Evolutionary conservation across 2,329 filamentous ascomycete genomes (phyloP).

Genomic region (Ceratocystis eucalypticola): DNA sequence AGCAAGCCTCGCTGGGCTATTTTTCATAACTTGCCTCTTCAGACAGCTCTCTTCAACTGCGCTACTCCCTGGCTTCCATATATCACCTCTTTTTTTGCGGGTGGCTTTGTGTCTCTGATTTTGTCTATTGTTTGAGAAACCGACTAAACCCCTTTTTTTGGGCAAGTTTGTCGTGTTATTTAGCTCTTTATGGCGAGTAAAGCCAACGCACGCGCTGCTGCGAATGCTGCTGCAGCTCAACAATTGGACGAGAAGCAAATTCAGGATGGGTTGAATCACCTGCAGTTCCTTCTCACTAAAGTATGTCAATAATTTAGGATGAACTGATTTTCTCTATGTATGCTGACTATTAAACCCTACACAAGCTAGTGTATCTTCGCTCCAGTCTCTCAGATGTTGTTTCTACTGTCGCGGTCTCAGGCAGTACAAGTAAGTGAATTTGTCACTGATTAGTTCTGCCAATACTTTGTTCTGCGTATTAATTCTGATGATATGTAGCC

Average conservation of each 20-base stretch:
- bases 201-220: conserved; percentile 17
- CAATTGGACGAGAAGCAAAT: conserved; percentile 17
- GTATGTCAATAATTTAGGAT: conserved; percentile 12
- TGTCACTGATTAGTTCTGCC: neutral
- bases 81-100: neutral
- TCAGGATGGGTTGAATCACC: conserved; percentile 18
- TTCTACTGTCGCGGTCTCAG: conserved; percentile 15
- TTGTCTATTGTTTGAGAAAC: neutral
- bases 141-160: neutral
- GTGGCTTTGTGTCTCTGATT: neutral
- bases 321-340: neutral
- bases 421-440: conserved; percentile 11
- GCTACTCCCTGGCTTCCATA: neutral
- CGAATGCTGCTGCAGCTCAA: conserved; percentile 6
- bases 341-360: neutral
- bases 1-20: too few relatives aligned
- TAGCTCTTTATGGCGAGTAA: conserved; percentile 15
- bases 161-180: neutral
- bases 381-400: conserved; percentile 18
- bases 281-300: conserved; percentile 18
- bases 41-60: neutral
- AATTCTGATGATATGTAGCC: conserved; percentile 24
- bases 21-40: neutral
- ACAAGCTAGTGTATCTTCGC: conserved; percentile 18
- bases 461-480: neutral